These are phyloP conservation scores for Candida corydali DNA, from an alignment of 805 yeast species.

Conservation along the genomic window DNA sequence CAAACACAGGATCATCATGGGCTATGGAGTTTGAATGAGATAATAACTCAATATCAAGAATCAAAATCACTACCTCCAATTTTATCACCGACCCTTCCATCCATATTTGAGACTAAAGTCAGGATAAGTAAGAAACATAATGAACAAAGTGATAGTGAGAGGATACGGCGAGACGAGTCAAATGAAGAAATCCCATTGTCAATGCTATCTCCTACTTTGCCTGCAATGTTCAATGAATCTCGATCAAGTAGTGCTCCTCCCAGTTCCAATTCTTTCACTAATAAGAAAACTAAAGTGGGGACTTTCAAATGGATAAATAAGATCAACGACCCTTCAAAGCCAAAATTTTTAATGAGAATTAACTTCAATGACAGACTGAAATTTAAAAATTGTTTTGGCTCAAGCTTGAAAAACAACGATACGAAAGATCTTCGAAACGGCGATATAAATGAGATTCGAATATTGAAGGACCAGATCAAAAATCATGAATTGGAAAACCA, in stretches of 20 bases:
- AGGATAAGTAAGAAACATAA: neutral
- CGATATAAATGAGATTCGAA: neutral
- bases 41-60: constrained; percentile 29
- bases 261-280: constrained; percentile 5
- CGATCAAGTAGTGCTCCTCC: neutral
- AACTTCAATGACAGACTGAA: constrained; percentile 17
- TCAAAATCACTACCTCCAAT: constrained; percentile 32
- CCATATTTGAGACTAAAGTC: constrained; percentile 1
- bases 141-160: constrained; percentile 4
- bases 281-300: constrained; percentile 6
- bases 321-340: constrained; percentile 16
- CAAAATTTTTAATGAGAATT: constrained; percentile 15
- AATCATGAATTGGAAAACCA: neutral
- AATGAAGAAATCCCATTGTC: constrained; percentile 26
- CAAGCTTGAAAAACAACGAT: neutral
- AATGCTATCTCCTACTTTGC: constrained; percentile 31
- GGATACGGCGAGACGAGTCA: constrained; percentile 1
- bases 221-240: constrained; percentile 18
- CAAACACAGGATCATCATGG: too few species aligned
- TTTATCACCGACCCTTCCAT: constrained; percentile 38
- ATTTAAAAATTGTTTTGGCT: constrained; percentile 12
- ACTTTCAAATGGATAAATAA: constrained; percentile 27
- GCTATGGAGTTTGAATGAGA: constrained; percentile 37
- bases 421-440: neutral
- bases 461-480: neutral